phyloP scores from a whole-genome alignment of 1,284 basidiomycete species.

The Testicularia cyperi region DNA sequence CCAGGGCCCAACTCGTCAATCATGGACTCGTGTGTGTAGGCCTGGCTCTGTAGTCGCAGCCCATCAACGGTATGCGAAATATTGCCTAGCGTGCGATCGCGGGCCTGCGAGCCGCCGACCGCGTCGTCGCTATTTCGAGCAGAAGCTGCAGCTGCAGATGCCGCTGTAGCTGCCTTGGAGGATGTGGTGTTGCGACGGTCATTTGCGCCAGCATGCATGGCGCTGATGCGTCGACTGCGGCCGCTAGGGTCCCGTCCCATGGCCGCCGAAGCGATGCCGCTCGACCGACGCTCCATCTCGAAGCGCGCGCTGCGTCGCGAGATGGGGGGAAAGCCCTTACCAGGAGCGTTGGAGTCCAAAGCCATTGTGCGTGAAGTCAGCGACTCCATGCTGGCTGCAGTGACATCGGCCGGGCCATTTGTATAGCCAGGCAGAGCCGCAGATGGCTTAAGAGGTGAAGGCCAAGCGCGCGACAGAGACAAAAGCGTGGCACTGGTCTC shows the following conservation, averaged over 20 bases:
- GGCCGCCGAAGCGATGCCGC: conserved; percentile 11
- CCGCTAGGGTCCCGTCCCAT: conserved; percentile 39
- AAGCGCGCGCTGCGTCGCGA: conserved; percentile 18
- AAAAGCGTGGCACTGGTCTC: conserved; percentile 22
- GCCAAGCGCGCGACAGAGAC: conserved; percentile 4
- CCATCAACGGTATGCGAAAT: conserved; percentile 38
- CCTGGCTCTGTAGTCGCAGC: conserved; percentile 26
- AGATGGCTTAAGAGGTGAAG: too few relatives aligned
- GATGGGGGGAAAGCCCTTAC: conserved; percentile 22
- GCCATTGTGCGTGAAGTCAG: too few relatives aligned
- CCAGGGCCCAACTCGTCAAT: conserved; percentile 24
- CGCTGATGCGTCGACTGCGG: conserved; percentile 35
- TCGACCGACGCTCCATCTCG: conserved; percentile 25
- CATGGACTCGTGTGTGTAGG: conserved; percentile 22
- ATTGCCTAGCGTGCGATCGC: conserved; percentile 33
- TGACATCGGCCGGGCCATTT: too few relatives aligned
- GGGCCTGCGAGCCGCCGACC: conserved; percentile 12
- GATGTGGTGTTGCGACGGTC: conserved; percentile 23
- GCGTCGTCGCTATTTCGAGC: too few relatives aligned
- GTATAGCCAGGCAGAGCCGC: too few relatives aligned
- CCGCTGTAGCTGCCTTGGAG: conserved; percentile 16
- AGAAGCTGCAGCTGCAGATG: too few relatives aligned
- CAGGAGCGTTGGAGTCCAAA: conserved; percentile 6
- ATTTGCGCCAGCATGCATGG: conserved; percentile 21
- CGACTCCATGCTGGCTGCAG: too few relatives aligned